These are phyloP conservation scores for Erysimum cheiranthoides DNA, from an alignment of 345 rosid species.

Conservation along the genomic window DNA sequence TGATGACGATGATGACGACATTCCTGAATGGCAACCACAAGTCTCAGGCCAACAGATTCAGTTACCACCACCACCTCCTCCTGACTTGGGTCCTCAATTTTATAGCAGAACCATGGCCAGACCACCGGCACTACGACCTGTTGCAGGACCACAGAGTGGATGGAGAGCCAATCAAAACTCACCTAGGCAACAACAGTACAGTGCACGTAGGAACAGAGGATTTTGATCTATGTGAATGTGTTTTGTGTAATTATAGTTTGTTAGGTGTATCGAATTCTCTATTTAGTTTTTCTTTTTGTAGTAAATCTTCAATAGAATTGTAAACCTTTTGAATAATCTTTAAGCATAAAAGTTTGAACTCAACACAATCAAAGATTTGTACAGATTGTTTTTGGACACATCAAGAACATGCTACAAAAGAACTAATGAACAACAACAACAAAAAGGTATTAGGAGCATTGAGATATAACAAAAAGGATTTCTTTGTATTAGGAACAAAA, in stretches of 20 bases:
- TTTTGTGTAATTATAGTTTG: constrained; percentile 36
- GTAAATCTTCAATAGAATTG: constrained; percentile 5
- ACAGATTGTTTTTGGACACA: constrained; percentile 12
- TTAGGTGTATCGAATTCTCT: not conserved
- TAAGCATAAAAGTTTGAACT: not conserved
- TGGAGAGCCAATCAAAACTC: constrained; percentile 43
- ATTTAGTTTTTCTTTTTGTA: not conserved
- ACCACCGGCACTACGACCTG: constrained; percentile 29
- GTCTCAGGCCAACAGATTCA: constrained; percentile 30
- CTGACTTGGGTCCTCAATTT: constrained; percentile 7
- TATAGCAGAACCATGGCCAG: constrained; percentile 28
- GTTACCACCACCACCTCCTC: constrained; percentile 26
- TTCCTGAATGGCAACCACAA: constrained; percentile 96
- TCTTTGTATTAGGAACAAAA: too few species aligned
- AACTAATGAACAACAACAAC: not conserved
- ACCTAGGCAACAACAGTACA: constrained; percentile 33
- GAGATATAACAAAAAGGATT: too few species aligned
- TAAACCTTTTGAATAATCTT: constrained; percentile 26
- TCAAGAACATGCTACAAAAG: constrained; percentile 5
- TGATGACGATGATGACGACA: constrained; percentile 70
- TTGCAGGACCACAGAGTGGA: constrained; percentile 41
- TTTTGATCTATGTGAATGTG: constrained; percentile 45
- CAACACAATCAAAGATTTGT: constrained; percentile 29
- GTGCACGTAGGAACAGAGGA: constrained; percentile 55
- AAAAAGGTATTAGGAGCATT: not conserved